Base-by-base conservation (phyloP, 2,329 filamentous ascomycete genomes). In the Fusarium musae region DNA sequence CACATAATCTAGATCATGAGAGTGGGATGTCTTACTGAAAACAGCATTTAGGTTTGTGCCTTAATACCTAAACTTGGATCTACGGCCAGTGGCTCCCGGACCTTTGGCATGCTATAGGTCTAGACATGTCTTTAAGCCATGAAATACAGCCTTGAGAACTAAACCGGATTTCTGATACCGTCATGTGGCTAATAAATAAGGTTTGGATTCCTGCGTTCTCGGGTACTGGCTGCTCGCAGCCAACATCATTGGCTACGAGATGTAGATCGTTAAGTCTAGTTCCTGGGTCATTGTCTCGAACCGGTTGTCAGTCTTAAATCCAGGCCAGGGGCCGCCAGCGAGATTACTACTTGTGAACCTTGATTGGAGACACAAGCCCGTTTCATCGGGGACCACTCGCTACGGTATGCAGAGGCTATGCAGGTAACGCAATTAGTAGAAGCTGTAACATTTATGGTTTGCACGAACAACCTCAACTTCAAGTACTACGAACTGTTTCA, bases 351-450 rank as follows among this genome's bases (percentile, higher is more conserved):
- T 30, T 0, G 5, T 9, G 19, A 17, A 6, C 5, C 11, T 5
- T 32, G 2, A 16, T 32, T 10, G 16, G 21, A 12, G 3, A 12
- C 9, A 3, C 3, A 1, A 1, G 3, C 21, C 7, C 5, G 1
- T 49, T 32, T 6, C 28, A 17, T 19, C 0, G 11, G 2, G 9
- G 30, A 32, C 11, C 11, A 32, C 30, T 32, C 4, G 9, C 4
- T 12, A 32, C 10, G 11, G 30, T 32, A 32, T 32, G 0, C 3
- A 32, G 13, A 32, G 26, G 6, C 11, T 8, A 30, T 16, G 2
- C 15, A 0, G 12, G 21, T 5, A 8, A 7, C 16, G 6, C 2
- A n/a, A 3, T 6, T 23, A 12, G 28, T 3, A 12, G 15, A 16
- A 5, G 11, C 9, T 16, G 4, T 6, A 0, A 2, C 3, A n/a